Conservation (phyloP, 495 filamentous ascomycete genomes). For the Talaromyces proteolyticus region DNA sequence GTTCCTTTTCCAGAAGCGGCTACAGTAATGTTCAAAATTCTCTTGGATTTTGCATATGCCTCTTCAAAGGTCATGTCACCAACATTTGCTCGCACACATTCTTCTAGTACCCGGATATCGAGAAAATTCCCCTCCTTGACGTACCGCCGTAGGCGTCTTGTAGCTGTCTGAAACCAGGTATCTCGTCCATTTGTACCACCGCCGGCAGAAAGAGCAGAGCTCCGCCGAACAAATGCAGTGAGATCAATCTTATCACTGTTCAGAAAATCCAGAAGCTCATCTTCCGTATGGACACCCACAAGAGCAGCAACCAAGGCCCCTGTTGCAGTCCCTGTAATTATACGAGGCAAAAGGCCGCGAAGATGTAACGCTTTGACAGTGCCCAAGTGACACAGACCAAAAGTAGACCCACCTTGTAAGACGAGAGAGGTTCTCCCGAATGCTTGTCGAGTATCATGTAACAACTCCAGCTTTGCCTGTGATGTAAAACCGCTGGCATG, state of each 20-base stretch:
- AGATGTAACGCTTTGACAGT: conserved; percentile 86
- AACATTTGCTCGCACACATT: conserved; percentile 79
- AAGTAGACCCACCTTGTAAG: conserved; percentile 86
- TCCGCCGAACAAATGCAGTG: conserved; percentile 59
- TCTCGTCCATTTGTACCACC: conserved; percentile 16
- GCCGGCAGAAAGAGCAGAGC: conserved; percentile 5
- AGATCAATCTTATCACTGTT: conserved; percentile 78
- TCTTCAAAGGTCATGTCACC: conserved; percentile 93
- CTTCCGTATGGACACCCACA: conserved; percentile 83
- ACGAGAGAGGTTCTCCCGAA: conserved; percentile 85
- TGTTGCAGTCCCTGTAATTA: conserved; percentile 87
- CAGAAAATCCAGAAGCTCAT: conserved; percentile 72
- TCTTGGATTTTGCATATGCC: conserved; percentile 78
- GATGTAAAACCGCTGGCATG: conserved; percentile 59
- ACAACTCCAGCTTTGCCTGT: conserved; percentile 79
- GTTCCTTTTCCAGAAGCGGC: conserved; percentile 67
- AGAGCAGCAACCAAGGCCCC: conserved; percentile 88
- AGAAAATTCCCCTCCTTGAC: conserved; percentile 74
- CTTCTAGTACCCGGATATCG: conserved; percentile 74
- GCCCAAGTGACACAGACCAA: conserved; percentile 86
- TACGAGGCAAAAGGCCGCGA: conserved; percentile 77
- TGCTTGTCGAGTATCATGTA: conserved; percentile 85
- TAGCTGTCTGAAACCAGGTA: conserved; percentile 49
- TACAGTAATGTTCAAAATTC: conserved; percentile 89
- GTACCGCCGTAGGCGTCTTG: conserved; percentile 59